Percentiles rank a stretch among this genome's conserved stretches.
These are phyloP conservation scores for Amoeboaphelidium protococcarum DNA, from an alignment of 371 early-diverging fungal species.

Conservation along the genomic window DNA sequence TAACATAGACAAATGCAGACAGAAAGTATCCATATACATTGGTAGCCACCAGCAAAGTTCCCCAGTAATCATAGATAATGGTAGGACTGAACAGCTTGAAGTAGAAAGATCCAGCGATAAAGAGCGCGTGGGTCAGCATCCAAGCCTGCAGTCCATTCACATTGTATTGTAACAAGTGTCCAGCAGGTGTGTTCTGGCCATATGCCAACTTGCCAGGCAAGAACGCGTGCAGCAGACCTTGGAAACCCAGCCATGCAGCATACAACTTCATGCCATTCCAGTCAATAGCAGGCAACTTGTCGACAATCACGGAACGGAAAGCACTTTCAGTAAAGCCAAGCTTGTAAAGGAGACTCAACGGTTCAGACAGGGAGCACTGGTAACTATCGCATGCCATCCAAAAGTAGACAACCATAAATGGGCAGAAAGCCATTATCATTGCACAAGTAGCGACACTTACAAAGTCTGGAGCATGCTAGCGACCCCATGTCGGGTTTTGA, in stretches of 20 bases:
- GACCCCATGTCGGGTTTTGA: background rate
- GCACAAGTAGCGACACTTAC: background rate
- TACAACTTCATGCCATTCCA: constrained; percentile 21
- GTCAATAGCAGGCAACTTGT: constrained; percentile 14
- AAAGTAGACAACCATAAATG: constrained; percentile 31
- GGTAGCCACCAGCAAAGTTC: constrained; percentile 33
- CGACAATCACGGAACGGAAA: constrained; percentile 1
- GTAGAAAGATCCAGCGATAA: constrained; percentile 20
- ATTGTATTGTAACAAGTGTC: constrained; percentile 32
- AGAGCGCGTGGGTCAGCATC: constrained; percentile 37
- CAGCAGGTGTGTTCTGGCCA: constrained; percentile 56
- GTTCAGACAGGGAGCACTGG: constrained; percentile 29
- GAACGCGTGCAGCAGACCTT: constrained; percentile 28
- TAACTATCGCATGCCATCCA: constrained; percentile 31
- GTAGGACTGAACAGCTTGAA: constrained; percentile 25
- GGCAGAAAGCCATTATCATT: constrained; percentile 25
- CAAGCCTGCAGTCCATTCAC: constrained; percentile 48
- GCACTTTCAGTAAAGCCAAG: background rate
- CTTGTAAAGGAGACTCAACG: constrained; percentile 16
- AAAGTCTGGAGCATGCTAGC: background rate
- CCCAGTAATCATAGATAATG: constrained; percentile 47
- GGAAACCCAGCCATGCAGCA: constrained; percentile 36
- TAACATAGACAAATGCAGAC: constrained; percentile 30
- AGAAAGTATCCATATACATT: constrained; percentile 47
- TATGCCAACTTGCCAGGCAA: constrained; percentile 36